These are phyloP conservation scores for Suillus variegatus DNA, from an alignment of 768 basidiomycete genomes.

Conservation along the genomic window DNA sequence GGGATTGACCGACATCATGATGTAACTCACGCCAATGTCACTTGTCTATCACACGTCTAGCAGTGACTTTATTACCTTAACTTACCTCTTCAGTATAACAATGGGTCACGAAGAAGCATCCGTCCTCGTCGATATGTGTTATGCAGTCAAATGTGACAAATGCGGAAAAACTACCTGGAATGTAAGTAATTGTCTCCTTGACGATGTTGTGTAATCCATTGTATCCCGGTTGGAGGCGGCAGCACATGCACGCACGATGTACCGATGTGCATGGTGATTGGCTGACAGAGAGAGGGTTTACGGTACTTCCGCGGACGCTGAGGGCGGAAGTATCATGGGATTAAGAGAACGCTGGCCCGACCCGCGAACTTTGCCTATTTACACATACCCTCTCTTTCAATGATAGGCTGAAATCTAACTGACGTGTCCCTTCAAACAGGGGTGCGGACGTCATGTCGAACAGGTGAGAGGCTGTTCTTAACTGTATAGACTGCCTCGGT, in stretches of 20 bases:
- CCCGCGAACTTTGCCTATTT: slow-evolving; percentile 14
- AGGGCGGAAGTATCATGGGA: slow-evolving; percentile 8
- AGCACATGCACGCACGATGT: slow-evolving; percentile 17
- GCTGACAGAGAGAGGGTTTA: slow-evolving; percentile 14
- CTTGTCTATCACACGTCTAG: slow-evolving; percentile 2
- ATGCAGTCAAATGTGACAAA: slow-evolving; percentile 52
- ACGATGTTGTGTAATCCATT: slow-evolving; percentile 19
- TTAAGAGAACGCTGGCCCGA: slow-evolving; percentile 1
- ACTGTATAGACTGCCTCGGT: slow-evolving; percentile 13
- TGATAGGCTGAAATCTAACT: slow-evolving; percentile 13
- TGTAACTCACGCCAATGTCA: slow-evolving; percentile 5
- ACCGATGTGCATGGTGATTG: slow-evolving; percentile 18
- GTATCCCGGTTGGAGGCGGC: slow-evolving; percentile 21
- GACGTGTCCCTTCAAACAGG: slow-evolving; percentile 41
- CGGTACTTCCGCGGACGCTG: slow-evolving; percentile 19
- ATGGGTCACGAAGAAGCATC: slow-evolving; percentile 26
- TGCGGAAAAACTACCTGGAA: slow-evolving; percentile 75
- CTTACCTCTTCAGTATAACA: slow-evolving; percentile 23
- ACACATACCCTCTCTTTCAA: not conserved
- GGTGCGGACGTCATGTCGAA: slow-evolving; percentile 70
- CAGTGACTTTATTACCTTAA: slow-evolving; percentile 35
- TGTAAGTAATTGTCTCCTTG: slow-evolving; percentile 45
- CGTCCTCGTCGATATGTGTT: slow-evolving; percentile 56
- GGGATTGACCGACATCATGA: not conserved
- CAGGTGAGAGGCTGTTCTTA: slow-evolving; percentile 43